Evolutionary conservation across 441 rosid species (phyloP).

Genomic region (Theobroma grandiflorum): DNA sequence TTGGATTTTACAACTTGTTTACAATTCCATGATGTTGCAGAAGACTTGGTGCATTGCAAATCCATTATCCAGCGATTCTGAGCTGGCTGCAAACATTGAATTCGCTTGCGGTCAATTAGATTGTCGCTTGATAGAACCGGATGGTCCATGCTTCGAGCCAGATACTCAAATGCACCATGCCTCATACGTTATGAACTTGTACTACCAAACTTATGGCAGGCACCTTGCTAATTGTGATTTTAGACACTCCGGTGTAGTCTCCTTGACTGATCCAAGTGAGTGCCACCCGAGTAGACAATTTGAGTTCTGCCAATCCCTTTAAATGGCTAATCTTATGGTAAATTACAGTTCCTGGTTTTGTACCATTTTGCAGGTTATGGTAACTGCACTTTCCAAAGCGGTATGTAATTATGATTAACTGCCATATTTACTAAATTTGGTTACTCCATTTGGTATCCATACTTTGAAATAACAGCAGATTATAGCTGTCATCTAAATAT

Average conservation of each 20-base stretch:
- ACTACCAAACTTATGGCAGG: slow-evolving; percentile 40
- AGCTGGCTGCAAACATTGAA: slow-evolving; percentile 38
- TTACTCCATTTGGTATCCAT: background rate
- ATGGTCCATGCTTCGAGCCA: slow-evolving; percentile 46
- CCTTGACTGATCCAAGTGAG: slow-evolving; percentile 48
- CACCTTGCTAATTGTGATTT: slow-evolving; percentile 43
- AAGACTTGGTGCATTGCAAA: slow-evolving; percentile 49
- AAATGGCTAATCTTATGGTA: slow-evolving; percentile 2
- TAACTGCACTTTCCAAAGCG: slow-evolving; percentile 39
- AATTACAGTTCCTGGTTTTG: background rate
- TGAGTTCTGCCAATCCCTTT: slow-evolving; percentile 18
- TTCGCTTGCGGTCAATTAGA: slow-evolving; percentile 36
- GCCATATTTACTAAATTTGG: background rate
- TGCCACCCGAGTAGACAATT: slow-evolving; percentile 22
- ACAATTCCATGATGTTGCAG: slow-evolving; percentile 27
- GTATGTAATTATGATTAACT: slow-evolving; percentile 12
- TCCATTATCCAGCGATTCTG: slow-evolving; percentile 25
- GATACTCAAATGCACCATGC: slow-evolving; percentile 43
- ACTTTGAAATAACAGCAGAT: background rate
- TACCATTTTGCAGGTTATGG: slow-evolving; percentile 34
- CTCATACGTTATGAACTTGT: slow-evolving; percentile 46
- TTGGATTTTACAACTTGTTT: background rate
- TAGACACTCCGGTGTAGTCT: slow-evolving; percentile 34
- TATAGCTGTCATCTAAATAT: background rate
- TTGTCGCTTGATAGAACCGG: slow-evolving; percentile 32